phyloP scores from a whole-genome alignment of 1,139 yeast genomes.

The Hemisphaericaspora xylofermentans region DNA sequence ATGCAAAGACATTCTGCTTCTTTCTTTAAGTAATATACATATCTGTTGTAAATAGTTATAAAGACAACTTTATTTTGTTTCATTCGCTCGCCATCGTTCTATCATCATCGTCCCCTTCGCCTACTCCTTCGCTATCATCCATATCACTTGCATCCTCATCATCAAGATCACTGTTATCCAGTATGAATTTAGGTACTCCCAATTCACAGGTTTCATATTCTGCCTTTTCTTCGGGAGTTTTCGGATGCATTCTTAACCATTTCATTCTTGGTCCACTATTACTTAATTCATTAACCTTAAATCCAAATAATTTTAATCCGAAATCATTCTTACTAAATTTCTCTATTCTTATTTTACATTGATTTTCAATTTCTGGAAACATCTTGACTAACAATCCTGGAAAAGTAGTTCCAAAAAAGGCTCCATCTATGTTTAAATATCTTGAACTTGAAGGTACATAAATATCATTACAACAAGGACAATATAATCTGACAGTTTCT shows the following conservation, averaged over 20 bases:
- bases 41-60: not conserved
- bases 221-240: constrained; percentile 51
- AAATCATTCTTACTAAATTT: constrained; percentile 55
- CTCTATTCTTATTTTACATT: constrained; percentile 48
- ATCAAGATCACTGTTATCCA: constrained; percentile 25
- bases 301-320: constrained; percentile 84
- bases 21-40: constrained; percentile 5
- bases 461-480: constrained; percentile 92
- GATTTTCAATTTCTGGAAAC: constrained; percentile 74
- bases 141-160: constrained; percentile 28
- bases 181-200: constrained; percentile 40
- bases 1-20: too few species aligned
- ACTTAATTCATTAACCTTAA: constrained; percentile 72
- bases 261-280: constrained; percentile 89
- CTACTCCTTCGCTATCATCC: constrained; percentile 25
- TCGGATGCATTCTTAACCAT: constrained; percentile 85
- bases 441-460: constrained; percentile 85
- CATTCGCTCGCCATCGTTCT: constrained; percentile 50
- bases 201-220: constrained; percentile 67
- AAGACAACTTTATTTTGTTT: not conserved
- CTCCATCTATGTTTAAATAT: constrained; percentile 88
- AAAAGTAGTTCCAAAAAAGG: constrained; percentile 93
- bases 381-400: constrained; percentile 89
- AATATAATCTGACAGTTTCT: constrained; percentile 86
- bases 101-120: constrained; percentile 32